Percentiles rank a stretch among this genome's conserved stretches.
Evolutionary conservation across 148 eudicot species (phyloP).

Genomic region (Selenicereus undatus): DNA sequence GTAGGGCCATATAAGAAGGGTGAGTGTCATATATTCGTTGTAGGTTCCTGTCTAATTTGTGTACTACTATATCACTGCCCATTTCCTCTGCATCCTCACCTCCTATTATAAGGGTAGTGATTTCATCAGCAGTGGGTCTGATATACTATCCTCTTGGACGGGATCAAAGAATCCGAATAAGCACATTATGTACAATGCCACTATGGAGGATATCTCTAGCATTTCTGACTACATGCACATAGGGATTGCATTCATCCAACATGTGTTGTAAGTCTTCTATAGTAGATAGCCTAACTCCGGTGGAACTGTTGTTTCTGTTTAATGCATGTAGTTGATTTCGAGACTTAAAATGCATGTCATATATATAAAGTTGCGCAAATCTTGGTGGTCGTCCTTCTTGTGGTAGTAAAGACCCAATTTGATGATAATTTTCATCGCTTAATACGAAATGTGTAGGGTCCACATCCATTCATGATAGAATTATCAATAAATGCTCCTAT

Average conservation of each 20-base stretch:
- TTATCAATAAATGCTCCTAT: not conserved
- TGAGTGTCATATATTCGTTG: too few species aligned
- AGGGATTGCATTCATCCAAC: not conserved
- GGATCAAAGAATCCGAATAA: not conserved
- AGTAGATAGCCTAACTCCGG: not conserved
- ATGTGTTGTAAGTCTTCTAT: not conserved
- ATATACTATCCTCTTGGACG: not conserved
- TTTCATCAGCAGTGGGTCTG: not conserved
- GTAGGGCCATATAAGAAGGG: not conserved
- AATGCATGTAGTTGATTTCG: not conserved
- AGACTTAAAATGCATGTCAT: not conserved
- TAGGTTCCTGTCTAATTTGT: not conserved
- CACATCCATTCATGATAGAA: not conserved
- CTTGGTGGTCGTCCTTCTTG: not conserved
- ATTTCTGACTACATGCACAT: not conserved
- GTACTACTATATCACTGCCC: not conserved
- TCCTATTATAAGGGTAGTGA: not conserved
- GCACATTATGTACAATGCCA: not conserved
- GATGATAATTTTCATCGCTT: not conserved
- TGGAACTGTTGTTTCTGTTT: not conserved
- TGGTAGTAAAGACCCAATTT: not conserved
- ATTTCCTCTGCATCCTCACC: not conserved
- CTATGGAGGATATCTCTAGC: not conserved
- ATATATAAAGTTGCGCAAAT: not conserved
- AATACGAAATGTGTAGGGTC: not conserved